Conservation (phyloP, 192 early-diverging fungal genomes). For the Backusella mclennaniae region DNA sequence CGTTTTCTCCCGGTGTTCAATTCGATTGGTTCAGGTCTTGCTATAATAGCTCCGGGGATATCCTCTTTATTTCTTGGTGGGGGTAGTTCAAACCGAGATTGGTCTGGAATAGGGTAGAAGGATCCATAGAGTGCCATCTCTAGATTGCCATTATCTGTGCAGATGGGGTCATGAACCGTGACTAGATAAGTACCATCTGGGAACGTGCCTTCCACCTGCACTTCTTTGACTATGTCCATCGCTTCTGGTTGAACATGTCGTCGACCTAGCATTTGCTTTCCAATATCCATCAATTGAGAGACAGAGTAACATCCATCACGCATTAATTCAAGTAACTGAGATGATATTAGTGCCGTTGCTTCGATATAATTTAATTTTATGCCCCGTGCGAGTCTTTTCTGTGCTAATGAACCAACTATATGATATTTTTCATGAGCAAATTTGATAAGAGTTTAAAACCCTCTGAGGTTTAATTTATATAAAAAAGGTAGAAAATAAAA, state of each 20-base stretch:
- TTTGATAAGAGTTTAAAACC: neutral
- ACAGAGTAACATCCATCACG: slow-evolving; percentile 87
- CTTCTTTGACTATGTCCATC: slow-evolving; percentile 67
- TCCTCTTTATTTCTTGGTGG: slow-evolving; percentile 31
- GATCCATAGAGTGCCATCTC: slow-evolving; percentile 84
- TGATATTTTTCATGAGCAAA: neutral
- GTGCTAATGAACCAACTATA: slow-evolving; percentile 78
- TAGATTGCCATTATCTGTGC: slow-evolving; percentile 74
- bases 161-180: slow-evolving; percentile 89
- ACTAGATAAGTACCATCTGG: slow-evolving; percentile 91
- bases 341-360: slow-evolving; percentile 80
- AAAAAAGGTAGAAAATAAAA: neutral
- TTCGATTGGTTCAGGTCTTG: slow-evolving; percentile 59
- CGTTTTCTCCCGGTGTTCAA: slow-evolving; percentile 78
- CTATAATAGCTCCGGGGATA: slow-evolving; percentile 64
- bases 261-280: slow-evolving; percentile 81
- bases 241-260: slow-evolving; percentile 79
- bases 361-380: slow-evolving; percentile 85
- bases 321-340: slow-evolving; percentile 83
- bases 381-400: slow-evolving; percentile 86
- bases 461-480: neutral
- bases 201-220: slow-evolving; percentile 90
- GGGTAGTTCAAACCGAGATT: slow-evolving; percentile 49
- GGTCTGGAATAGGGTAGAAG: slow-evolving; percentile 75
- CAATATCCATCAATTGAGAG: slow-evolving; percentile 82